Percentiles rank a stretch among this genome's conserved stretches.
phyloP scores from a whole-genome alignment of 169 alveolate species.

The Cytauxzoon felis region DNA sequence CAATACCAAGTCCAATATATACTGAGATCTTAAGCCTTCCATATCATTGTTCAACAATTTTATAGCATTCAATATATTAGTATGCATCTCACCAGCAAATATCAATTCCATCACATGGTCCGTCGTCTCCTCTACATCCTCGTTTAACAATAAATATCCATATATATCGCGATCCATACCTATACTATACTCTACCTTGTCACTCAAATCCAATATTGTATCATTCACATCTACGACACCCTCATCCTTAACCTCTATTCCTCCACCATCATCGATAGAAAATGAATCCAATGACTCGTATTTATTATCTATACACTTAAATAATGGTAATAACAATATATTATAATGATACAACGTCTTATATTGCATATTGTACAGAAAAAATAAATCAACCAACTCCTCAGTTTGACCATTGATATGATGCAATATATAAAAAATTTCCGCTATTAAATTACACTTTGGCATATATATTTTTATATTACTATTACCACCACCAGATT shows the following conservation, averaged over 20 bases:
- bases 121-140: constrained; percentile 51
- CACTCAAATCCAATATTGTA: constrained; percentile 8
- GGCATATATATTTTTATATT: constrained; percentile 24
- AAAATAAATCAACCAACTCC: constrained; percentile 48
- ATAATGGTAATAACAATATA: constrained; percentile 50
- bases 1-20: constrained; percentile 34
- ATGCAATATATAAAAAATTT: constrained; percentile 49
- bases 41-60: constrained; percentile 24
- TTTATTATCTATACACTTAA: constrained; percentile 28
- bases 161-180: constrained; percentile 34
- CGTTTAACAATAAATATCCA: constrained; percentile 32
- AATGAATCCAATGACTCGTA: not conserved
- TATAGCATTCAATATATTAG: constrained; percentile 22
- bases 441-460: constrained; percentile 37
- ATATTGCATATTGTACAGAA: constrained; percentile 29
- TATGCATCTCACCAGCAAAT: constrained; percentile 32
- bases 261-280: not conserved
- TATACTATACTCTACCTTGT: not conserved
- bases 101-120: constrained; percentile 39
- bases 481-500: constrained; percentile 1
- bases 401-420: constrained; percentile 50
- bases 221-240: not conserved
- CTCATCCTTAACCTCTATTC: not conserved
- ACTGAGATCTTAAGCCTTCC: constrained; percentile 33
- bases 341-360: constrained; percentile 41